Evolutionary conservation across 805 yeast species (phyloP).

Genomic region (Candida coquimbonensis): DNA sequence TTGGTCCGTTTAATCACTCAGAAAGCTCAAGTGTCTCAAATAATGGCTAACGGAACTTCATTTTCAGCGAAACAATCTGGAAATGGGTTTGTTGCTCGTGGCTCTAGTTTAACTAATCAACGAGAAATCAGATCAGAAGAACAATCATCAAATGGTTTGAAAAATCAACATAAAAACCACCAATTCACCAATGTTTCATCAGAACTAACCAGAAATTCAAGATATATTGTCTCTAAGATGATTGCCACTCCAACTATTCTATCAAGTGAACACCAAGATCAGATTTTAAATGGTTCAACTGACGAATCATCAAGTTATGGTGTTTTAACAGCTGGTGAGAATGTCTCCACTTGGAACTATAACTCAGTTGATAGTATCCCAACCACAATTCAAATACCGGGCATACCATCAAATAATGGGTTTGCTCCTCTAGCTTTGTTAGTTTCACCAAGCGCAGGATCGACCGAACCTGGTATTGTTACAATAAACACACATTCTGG

Average conservation of each 20-base stretch:
- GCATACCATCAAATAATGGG: constrained; percentile 20
- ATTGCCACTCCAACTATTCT: constrained; percentile 43
- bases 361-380: constrained; percentile 56
- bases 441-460: constrained; percentile 49
- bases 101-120: not conserved
- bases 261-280: not conserved
- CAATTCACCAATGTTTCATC: constrained; percentile 22
- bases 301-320: constrained; percentile 26
- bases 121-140: constrained; percentile 1
- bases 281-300: constrained; percentile 20
- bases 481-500: constrained; percentile 58
- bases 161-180: constrained; percentile 8
- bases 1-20: not conserved
- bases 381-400: constrained; percentile 43
- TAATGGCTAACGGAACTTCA: not conserved
- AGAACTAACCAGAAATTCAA: constrained; percentile 52
- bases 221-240: constrained; percentile 49
- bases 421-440: constrained; percentile 48
- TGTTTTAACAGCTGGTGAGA: constrained; percentile 27
- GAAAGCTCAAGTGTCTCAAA: not conserved
- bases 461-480: constrained; percentile 60
- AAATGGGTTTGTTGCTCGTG: constrained; percentile 6
- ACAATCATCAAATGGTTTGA: not conserved
- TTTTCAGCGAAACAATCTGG: constrained; percentile 1
- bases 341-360: constrained; percentile 64